Evolutionary conservation across 345 rosid species (phyloP).

Genomic region (Bruguiera parviflora): DNA sequence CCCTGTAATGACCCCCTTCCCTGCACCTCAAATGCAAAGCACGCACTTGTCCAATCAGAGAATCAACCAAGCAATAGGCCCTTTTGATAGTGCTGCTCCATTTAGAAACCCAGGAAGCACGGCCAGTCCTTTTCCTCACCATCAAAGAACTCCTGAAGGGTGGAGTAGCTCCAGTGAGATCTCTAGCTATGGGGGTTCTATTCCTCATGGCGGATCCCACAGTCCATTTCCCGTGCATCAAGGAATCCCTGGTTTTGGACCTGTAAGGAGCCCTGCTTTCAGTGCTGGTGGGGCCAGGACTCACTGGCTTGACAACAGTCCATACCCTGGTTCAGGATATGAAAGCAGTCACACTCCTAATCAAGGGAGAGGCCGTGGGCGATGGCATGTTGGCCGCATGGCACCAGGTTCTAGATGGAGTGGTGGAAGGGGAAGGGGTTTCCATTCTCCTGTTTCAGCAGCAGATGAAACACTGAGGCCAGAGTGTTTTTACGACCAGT

Average conservation of each 20-base stretch:
- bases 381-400: conserved; percentile 18
- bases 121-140: no score
- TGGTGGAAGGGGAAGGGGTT: conserved; percentile 47
- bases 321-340: conserved; percentile 19
- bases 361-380: conserved; percentile 50
- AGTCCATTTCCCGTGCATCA: no score
- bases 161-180: no score
- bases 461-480: no score
- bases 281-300: conserved; percentile 36
- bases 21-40: conserved; percentile 31
- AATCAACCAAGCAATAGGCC: conserved; percentile 38
- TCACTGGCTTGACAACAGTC: conserved; percentile 36
- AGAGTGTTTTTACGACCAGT: conserved; percentile 41
- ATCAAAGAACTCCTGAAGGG: no score
- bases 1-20: conserved; percentile 25
- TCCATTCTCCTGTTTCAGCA: conserved; percentile 7
- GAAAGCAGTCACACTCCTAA: conserved; percentile 34
- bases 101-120: no score
- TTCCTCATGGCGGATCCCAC: no score
- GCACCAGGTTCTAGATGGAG: conserved; percentile 35
- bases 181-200: no score
- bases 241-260: conserved; percentile 2
- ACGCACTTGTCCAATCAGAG: conserved; percentile 31
- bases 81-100: conserved; percentile 14
- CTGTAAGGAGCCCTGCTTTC: conserved; percentile 29